phyloP scores from a whole-genome alignment of 1,284 basidiomycete species.

The Moesziomyces sp. region DNA sequence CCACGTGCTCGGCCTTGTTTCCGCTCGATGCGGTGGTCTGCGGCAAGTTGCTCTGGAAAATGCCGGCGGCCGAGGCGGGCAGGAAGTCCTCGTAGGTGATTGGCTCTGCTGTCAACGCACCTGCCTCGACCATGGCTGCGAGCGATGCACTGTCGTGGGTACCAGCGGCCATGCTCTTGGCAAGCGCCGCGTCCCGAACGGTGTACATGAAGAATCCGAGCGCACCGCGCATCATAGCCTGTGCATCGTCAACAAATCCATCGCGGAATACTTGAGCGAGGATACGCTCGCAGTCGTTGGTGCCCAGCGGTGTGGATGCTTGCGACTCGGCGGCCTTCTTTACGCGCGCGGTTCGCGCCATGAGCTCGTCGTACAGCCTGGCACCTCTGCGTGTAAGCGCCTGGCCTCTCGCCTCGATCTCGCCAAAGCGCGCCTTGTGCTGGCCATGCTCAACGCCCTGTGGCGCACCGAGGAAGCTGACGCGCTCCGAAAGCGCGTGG shows the following conservation, averaged over 20 bases:
- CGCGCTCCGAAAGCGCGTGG: constrained; percentile 69
- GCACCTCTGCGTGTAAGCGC: constrained; percentile 68
- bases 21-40: constrained; percentile 1
- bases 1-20: background rate
- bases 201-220: constrained; percentile 54
- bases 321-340: constrained; percentile 19
- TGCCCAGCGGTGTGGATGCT: constrained; percentile 6
- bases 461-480: constrained; percentile 61
- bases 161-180: constrained; percentile 8
- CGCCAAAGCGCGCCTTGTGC: constrained; percentile 70
- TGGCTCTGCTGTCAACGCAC: constrained; percentile 63
- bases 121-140: constrained; percentile 58
- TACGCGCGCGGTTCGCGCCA: constrained; percentile 61
- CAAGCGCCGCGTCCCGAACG: constrained; percentile 10
- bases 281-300: constrained; percentile 43
- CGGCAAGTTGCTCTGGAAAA: constrained; percentile 69
- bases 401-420: constrained; percentile 69
- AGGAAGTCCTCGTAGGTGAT: constrained; percentile 70
- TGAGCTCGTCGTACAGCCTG: constrained; percentile 29
- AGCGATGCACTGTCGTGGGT: constrained; percentile 8
- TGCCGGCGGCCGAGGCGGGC: constrained; percentile 70
- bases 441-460: constrained; percentile 43
- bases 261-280: constrained; percentile 58
- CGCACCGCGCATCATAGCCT: constrained; percentile 64
- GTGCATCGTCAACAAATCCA: constrained; percentile 62